These are phyloP conservation scores for Peniophora sp. DNA, from an alignment of 1,284 basidiomycete species.

Conservation along the genomic window DNA sequence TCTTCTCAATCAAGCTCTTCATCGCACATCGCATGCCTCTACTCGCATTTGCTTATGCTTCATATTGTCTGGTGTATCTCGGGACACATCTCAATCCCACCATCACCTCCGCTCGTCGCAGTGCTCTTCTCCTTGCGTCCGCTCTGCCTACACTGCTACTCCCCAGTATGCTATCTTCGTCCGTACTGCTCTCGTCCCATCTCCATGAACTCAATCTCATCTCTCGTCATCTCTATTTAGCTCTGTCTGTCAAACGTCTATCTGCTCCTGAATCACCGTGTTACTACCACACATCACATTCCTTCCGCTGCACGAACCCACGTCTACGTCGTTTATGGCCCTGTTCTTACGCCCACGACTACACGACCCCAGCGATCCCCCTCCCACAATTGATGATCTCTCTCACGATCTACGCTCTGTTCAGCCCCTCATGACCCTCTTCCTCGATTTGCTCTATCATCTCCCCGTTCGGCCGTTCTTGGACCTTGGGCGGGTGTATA, in stretches of 20 bases:
- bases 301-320: not conserved
- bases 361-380: too few relatives aligned
- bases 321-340: not conserved
- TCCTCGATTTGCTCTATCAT: too few relatives aligned
- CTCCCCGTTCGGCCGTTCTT: too few relatives aligned
- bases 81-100: conserved; percentile 1
- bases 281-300: not conserved
- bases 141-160: not conserved
- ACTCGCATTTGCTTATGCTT: conserved; percentile 9
- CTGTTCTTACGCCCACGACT: too few relatives aligned
- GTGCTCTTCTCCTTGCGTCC: not conserved
- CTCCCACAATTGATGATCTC: too few relatives aligned
- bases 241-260: not conserved
- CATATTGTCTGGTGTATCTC: conserved; percentile 3
- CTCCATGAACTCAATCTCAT: not conserved
- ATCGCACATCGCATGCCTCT: conserved; percentile 3
- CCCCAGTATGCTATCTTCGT: not conserved
- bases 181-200: not conserved
- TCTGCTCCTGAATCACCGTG: not conserved
- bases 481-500: too few relatives aligned
- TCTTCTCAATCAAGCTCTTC: conserved; percentile 3
- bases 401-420: too few relatives aligned
- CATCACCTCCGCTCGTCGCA: not conserved
- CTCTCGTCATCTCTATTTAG: not conserved
- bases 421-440: too few relatives aligned